Evolutionary conservation across 1,284 basidiomycete genomes (phyloP).

Genomic region (Malassezia slooffiae): DNA sequence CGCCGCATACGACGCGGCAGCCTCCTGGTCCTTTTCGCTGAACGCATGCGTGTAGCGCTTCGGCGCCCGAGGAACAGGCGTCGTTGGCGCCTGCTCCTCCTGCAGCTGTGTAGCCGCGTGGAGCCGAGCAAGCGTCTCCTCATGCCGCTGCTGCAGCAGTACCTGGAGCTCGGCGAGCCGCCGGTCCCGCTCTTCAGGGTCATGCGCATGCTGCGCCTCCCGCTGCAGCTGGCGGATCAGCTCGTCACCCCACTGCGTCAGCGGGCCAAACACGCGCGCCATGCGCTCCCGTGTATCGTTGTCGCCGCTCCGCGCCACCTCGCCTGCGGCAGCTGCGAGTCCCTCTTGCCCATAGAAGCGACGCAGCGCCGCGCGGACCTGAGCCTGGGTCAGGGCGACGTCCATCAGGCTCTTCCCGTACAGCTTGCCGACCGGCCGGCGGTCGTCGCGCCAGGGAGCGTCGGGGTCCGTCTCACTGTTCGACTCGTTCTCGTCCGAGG

Average conservation of each 20-base stretch:
- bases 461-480: conserved; percentile 24
- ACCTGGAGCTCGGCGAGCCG: not conserved
- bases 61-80: no score
- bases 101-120: not conserved
- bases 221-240: conserved; percentile 14
- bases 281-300: conserved; percentile 43
- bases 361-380: conserved; percentile 18
- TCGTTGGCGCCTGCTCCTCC: no score
- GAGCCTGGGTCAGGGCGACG: conserved; percentile 20
- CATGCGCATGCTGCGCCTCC: conserved; percentile 8
- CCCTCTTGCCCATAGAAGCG: conserved; percentile 37
- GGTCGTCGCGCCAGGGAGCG: conserved; percentile 32
- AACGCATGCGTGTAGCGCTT: no score
- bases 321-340: conserved; percentile 20
- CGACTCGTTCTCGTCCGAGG: conserved; percentile 19
- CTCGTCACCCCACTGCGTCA: conserved; percentile 29
- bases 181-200: not conserved
- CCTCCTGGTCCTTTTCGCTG: not conserved
- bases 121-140: not conserved
- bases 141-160: not conserved
- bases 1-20: not conserved
- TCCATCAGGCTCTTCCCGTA: conserved; percentile 41
- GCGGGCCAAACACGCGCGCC: conserved; percentile 35
- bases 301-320: conserved; percentile 15
- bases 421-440: conserved; percentile 36